Evolutionary conservation across 2,329 filamentous ascomycete species (phyloP).

Genomic region (Diplodia seriata): DNA sequence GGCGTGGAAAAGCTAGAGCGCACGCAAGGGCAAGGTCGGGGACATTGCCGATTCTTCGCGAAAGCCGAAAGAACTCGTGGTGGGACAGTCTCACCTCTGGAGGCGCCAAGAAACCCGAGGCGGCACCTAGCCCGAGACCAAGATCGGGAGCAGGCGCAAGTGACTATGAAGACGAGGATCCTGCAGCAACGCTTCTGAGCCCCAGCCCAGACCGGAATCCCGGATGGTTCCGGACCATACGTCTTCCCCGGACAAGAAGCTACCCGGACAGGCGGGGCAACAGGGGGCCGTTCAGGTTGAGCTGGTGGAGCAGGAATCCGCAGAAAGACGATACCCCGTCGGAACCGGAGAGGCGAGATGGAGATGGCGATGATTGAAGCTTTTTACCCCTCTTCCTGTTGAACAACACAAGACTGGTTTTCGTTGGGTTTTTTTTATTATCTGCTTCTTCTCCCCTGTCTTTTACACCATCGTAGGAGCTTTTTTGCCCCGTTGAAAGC

Average conservation of each 20-base stretch:
- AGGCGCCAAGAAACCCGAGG: constrained; percentile 5
- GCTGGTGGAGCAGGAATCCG: constrained; percentile 23
- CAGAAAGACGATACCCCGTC: constrained; percentile 12
- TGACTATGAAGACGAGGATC: constrained; percentile 27
- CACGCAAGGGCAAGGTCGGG: constrained; percentile 23
- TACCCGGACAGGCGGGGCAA: constrained; percentile 1
- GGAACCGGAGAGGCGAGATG: constrained; percentile 7
- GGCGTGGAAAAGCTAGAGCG: constrained; percentile 14
- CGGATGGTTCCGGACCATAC: constrained; percentile 21
- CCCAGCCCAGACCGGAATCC: constrained; percentile 26
- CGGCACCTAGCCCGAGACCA: neutral
- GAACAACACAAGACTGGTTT: neutral
- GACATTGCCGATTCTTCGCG: constrained; percentile 1
- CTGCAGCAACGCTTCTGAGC: constrained; percentile 21
- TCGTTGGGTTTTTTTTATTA: neutral
- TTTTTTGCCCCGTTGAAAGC: neutral
- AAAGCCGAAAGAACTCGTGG: constrained; percentile 22
- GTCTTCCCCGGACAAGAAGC: constrained; percentile 5
- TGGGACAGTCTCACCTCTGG: constrained; percentile 13
- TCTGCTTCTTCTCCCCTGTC: neutral
- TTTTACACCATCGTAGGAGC: neutral
- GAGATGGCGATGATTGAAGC: neutral
- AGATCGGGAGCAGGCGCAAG: constrained; percentile 12
- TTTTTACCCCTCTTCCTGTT: neutral
- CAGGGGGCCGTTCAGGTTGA: constrained; percentile 31